Evolutionary conservation across 805 yeast genomes (phyloP).

Genomic region (Aciculoconidium aculeatum): DNA sequence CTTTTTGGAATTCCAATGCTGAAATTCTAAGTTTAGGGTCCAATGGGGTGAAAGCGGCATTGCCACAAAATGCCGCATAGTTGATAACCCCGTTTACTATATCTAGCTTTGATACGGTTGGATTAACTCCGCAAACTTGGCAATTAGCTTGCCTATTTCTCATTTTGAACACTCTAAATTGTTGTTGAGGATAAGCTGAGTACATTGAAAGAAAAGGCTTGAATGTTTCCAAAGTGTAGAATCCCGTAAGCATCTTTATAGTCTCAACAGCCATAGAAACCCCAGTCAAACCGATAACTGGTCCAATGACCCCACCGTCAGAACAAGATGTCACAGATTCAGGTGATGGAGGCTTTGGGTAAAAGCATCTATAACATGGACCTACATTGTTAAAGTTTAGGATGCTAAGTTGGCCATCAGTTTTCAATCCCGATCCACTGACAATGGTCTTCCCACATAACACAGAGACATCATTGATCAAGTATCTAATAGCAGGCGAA

Average conservation of each 20-base stretch:
- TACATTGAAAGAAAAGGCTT: conserved; percentile 65
- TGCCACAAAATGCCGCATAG: conserved; percentile 76
- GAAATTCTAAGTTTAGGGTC: conserved; percentile 41
- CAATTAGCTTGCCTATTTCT: conserved; percentile 60
- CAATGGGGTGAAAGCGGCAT: conserved; percentile 41
- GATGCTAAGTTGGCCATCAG: conserved; percentile 86
- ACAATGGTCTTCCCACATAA: conserved; percentile 63
- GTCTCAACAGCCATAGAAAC: conserved; percentile 84
- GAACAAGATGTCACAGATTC: conserved; percentile 76
- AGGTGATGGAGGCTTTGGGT: conserved; percentile 87
- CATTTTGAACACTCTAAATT: conserved; percentile 73
- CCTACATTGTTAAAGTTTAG: conserved; percentile 62
- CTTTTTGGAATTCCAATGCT: conserved; percentile 28
- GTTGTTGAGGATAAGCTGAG: conserved; percentile 61
- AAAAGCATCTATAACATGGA: conserved; percentile 93
- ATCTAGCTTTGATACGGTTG: conserved; percentile 41
- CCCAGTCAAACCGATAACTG: conserved; percentile 93
- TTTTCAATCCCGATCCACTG: conserved; percentile 85
- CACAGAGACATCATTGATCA: conserved; percentile 81
- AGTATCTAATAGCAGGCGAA: conserved; percentile 79
- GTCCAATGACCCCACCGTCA: conserved; percentile 93
- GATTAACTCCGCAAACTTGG: conserved; percentile 53
- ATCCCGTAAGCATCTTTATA: conserved; percentile 61
- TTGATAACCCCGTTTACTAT: conserved; percentile 48
- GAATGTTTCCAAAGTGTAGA: conserved; percentile 46